These are phyloP conservation scores for Aspergillus bridgeri DNA, from an alignment of 495 filamentous ascomycete species.

Conservation along the genomic window DNA sequence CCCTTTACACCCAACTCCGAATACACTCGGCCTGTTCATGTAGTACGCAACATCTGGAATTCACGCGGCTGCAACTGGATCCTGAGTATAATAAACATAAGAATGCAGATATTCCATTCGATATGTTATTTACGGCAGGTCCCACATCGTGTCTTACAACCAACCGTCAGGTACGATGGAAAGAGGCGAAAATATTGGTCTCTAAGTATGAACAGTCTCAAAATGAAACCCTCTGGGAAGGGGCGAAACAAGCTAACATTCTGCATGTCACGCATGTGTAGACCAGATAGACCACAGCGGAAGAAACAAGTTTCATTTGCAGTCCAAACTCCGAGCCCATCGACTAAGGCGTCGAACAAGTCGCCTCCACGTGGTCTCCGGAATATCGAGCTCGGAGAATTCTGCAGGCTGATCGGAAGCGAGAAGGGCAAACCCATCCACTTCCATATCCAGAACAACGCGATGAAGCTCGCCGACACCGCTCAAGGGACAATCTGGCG, in stretches of 20 bases:
- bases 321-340: not conserved
- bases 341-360: not conserved
- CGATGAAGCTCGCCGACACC: not conserved
- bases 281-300: not conserved
- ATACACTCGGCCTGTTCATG: slow-evolving; percentile 2
- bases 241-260: slow-evolving; percentile 5
- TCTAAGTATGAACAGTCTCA: too few relatives aligned
- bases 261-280: too few relatives aligned
- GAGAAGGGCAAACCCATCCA: not conserved
- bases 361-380: not conserved
- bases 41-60: not conserved
- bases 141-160: too few relatives aligned
- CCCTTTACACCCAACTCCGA: slow-evolving; percentile 3
- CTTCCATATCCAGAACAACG: slow-evolving; percentile 4
- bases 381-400: not conserved
- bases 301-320: slow-evolving; percentile 1
- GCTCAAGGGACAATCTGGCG: not conserved
- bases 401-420: slow-evolving; percentile 2
- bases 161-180: too few relatives aligned
- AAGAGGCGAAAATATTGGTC: too few relatives aligned
- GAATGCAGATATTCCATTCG: too few relatives aligned
- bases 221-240: not conserved
- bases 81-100: not conserved
- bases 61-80: slow-evolving; percentile 1
- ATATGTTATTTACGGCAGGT: too few relatives aligned